phyloP scores from a whole-genome alignment of 257 asterid genomes.

The Solanum neorickii region DNA sequence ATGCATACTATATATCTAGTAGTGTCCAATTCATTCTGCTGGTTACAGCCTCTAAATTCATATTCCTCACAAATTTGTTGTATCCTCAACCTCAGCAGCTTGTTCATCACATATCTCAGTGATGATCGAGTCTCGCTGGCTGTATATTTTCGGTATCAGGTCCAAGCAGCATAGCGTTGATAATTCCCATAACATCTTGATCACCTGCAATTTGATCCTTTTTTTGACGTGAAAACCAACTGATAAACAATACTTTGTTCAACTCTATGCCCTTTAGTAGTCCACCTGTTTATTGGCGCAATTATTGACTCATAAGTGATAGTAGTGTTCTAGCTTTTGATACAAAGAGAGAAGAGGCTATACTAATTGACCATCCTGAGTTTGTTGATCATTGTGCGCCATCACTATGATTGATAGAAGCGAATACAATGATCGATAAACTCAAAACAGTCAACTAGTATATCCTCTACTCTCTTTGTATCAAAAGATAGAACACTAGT shows the following conservation, averaged over 20 bases:
- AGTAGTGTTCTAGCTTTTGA: not conserved
- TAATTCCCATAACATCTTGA: not conserved
- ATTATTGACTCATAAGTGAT: not conserved
- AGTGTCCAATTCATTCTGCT: not conserved
- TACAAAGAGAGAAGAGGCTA: not conserved
- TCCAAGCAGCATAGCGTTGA: not conserved
- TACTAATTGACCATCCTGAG: not conserved
- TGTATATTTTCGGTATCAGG: not conserved
- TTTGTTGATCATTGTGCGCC: not conserved
- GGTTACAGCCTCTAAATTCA: not conserved
- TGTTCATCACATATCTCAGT: not conserved
- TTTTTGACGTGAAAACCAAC: not conserved
- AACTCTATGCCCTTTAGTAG: not conserved
- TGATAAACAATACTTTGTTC: not conserved
- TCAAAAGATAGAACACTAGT: not conserved
- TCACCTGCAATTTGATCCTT: not conserved
- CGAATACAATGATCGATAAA: too few relatives aligned
- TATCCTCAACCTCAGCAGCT: not conserved
- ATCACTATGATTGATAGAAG: not conserved
- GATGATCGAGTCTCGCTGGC: not conserved
- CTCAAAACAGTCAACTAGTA: not conserved
- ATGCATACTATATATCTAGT: not conserved
- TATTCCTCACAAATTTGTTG: not conserved
- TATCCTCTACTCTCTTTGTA: not conserved
- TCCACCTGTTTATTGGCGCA: not conserved